Evolutionary conservation across 1,139 yeast species (phyloP).

Genomic region (Scheffersomyces parashehatae): DNA sequence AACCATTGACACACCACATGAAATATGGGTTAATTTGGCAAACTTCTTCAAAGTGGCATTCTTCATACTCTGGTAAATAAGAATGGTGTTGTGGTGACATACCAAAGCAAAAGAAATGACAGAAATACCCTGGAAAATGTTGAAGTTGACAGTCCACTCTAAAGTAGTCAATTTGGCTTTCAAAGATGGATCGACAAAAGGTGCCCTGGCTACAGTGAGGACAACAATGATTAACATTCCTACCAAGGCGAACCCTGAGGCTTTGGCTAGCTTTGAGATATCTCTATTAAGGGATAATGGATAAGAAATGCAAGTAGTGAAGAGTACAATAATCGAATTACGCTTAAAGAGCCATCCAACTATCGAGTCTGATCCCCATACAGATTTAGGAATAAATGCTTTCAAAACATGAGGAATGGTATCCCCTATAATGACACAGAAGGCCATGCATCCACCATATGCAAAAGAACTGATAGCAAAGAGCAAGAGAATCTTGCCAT

Average conservation of each 20-base stretch:
- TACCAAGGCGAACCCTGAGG: constrained; percentile 80
- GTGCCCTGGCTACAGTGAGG: constrained; percentile 75
- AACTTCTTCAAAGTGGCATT: constrained; percentile 77
- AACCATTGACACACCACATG: constrained; percentile 77
- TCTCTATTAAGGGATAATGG: constrained; percentile 82
- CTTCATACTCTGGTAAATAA: constrained; percentile 80
- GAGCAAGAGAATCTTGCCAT: constrained; percentile 68
- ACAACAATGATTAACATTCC: constrained; percentile 81
- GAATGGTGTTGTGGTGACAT: constrained; percentile 91
- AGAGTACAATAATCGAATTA: constrained; percentile 64
- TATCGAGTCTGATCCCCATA: constrained; percentile 35
- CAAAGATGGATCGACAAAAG: constrained; percentile 48
- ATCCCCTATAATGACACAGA: constrained; percentile 92
- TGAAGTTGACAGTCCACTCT: constrained; percentile 59
- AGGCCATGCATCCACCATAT: constrained; percentile 92
- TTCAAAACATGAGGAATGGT: constrained; percentile 87
- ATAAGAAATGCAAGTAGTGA: constrained; percentile 72
- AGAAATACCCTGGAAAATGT: constrained; percentile 83
- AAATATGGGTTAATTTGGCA: constrained; percentile 75
- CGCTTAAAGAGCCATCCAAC: constrained; percentile 60
- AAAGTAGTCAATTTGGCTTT: constrained; percentile 48
- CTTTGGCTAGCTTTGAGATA: constrained; percentile 84
- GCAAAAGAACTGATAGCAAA: constrained; percentile 86
- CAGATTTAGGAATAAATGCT: constrained; percentile 58
- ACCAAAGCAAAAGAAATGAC: constrained; percentile 93